Evolutionary conservation across 208 protist genomes (phyloP).

Genomic region (Polymyxa betae): DNA sequence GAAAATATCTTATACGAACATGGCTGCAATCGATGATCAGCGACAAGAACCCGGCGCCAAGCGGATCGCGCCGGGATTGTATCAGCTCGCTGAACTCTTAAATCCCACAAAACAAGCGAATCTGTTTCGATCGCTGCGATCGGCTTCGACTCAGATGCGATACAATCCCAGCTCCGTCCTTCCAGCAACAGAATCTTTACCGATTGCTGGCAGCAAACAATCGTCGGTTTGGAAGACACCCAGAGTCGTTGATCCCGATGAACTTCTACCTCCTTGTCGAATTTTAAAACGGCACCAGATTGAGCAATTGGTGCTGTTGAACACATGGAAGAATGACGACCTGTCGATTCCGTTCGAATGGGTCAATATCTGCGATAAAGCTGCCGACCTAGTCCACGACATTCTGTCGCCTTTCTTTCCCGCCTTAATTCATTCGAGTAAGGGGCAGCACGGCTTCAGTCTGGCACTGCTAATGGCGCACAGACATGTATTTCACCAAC

Average conservation of each 20-base stretch:
- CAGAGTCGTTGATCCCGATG: neutral
- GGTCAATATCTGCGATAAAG: neutral
- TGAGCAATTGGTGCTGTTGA: neutral
- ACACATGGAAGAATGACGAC: conserved; percentile 53
- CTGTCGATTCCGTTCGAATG: conserved; percentile 27
- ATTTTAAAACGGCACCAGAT: neutral
- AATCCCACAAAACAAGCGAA: neutral
- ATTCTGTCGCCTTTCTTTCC: conserved; percentile 39
- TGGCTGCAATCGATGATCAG: too few species aligned
- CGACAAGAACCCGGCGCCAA: neutral
- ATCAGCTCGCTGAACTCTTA: neutral
- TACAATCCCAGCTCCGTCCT: neutral
- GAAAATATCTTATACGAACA: too few species aligned
- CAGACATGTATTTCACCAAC: too few species aligned
- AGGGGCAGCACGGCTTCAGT: too few species aligned
- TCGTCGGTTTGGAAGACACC: conserved; percentile 17
- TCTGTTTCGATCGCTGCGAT: neutral
- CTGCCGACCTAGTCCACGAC: neutral
- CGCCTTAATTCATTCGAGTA: neutral
- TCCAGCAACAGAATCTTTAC: neutral
- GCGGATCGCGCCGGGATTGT: neutral
- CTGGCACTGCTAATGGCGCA: too few species aligned
- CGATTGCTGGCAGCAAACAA: neutral
- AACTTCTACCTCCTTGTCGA: neutral
- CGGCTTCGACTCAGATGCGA: neutral